Conservation (phyloP, 2,329 filamentous ascomycete species). For the Talaromyces sp. region DNA sequence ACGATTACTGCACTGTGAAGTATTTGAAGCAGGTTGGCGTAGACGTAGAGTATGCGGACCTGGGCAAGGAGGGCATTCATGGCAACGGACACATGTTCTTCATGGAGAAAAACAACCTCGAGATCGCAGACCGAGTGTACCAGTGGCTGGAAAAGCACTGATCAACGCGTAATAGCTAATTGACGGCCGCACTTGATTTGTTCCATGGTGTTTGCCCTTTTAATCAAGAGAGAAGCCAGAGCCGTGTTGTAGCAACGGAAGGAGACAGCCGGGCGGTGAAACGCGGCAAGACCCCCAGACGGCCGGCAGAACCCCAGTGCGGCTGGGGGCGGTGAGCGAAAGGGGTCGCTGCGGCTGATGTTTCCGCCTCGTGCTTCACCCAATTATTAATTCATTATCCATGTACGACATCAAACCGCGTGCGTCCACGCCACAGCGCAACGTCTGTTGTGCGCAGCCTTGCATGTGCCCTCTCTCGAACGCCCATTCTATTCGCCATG, state of each 20-base stretch:
- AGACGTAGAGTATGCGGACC: conserved; percentile 38
- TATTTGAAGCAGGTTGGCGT: conserved; percentile 52
- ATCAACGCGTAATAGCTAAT: not conserved
- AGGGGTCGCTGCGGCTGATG: not conserved
- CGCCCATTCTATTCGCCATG: not conserved
- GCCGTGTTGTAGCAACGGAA: too few species aligned
- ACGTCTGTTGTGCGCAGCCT: not conserved
- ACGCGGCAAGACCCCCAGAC: not conserved
- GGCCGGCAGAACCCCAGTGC: not conserved
- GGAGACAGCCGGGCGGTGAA: not conserved
- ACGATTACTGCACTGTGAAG: conserved; percentile 51
- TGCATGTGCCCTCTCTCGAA: not conserved
- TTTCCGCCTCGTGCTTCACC: not conserved
- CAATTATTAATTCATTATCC: not conserved
- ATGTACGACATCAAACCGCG: not conserved
- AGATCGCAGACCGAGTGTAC: not conserved
- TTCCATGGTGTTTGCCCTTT: not conserved
- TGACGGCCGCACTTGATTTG: not conserved
- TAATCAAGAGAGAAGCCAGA: not conserved
- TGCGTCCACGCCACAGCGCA: not conserved
- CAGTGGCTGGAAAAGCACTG: not conserved
- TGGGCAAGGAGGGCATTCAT: conserved; percentile 40
- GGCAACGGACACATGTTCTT: conserved; percentile 52
- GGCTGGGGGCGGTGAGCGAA: not conserved
- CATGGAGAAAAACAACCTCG: conserved; percentile 21